Base-by-base conservation (phyloP, 495 filamentous ascomycete species). In the Penicillium paxilli region DNA sequence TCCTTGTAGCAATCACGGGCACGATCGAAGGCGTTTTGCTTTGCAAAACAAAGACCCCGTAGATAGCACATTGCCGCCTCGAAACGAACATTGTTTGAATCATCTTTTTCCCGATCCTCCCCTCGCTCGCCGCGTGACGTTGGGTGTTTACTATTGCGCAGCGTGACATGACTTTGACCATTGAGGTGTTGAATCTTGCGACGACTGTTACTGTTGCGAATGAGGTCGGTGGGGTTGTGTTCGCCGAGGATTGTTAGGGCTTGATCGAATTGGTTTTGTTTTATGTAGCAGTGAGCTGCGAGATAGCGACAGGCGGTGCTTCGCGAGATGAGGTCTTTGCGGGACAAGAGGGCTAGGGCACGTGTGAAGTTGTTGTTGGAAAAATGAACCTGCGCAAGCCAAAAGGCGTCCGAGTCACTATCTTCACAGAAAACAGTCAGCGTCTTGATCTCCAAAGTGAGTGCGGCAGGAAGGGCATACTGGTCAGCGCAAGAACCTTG, bases 1-100 rank as follows among this genome's bases (percentile, higher is more conserved):
- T 95, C 90, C 74, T 96, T 97, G 78, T 97, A 99, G 72, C 95
- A 97, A 63, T 97, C 92, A 62, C 96, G 96, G 30, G 94, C 94
- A 22, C 92, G 86, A 64, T 99, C 95, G 58, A 97, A 98, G 12
- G 92, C 89, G 70, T 98, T 99, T 72, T 96, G 91, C 70, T 96
- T 97, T 16, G 94, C 92, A 64, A 90, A 97, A 73, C 96, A 97
- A 21, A 96, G 80, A 4, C 94, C 94, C 20, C 94, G 80, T 30
- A 99, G 76, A 71, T 92, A 96, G 74, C 95, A 98, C 93, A 99
- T 99, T 60, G 87, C 89, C 2, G 95, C 95, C 72, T 98, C 94
- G 57, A 90, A 96, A 24, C 87, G 84, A 42, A 96, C 77, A 65
- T 87, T 87, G n/a, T 75, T 82, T 2, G 78, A 74, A 55, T 88